Evolutionary conservation across 371 early-diverging fungal genomes (phyloP).

Genomic region (Mortierella sp.): DNA sequence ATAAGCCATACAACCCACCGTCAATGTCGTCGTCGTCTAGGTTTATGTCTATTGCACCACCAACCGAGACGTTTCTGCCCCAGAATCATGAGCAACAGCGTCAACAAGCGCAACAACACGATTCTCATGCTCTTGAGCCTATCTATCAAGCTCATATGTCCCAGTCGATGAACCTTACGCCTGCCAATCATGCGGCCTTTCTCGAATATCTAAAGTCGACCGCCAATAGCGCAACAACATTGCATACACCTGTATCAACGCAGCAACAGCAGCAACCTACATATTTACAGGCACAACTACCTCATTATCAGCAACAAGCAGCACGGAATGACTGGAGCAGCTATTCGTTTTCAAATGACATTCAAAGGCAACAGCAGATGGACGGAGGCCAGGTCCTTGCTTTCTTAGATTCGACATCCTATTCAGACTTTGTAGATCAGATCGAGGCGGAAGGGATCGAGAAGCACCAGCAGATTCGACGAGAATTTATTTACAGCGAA

Average conservation of each 20-base stretch:
- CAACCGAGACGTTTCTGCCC: background rate
- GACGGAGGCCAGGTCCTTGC: conserved; percentile 41
- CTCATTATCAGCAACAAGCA: background rate
- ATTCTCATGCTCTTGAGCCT: conserved; percentile 5
- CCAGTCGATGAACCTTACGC: conserved; percentile 44
- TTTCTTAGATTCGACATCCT: conserved; percentile 43
- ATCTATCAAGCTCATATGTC: conserved; percentile 27
- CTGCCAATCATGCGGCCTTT: conserved; percentile 46
- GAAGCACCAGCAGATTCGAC: conserved; percentile 38
- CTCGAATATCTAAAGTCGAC: conserved; percentile 51
- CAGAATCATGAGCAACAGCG: background rate
- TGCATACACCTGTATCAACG: background rate
- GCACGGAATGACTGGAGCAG: background rate
- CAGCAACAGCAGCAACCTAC: background rate
- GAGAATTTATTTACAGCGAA: conserved; percentile 41
- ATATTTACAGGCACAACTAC: background rate
- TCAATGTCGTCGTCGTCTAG: conserved; percentile 24
- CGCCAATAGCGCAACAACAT: background rate
- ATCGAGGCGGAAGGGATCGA: conserved; percentile 35
- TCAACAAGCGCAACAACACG: conserved; percentile 6
- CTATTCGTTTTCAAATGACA: conserved; percentile 24
- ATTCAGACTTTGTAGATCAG: conserved; percentile 46
- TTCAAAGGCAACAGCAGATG: conserved; percentile 31
- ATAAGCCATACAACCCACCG: conserved; percentile 37
- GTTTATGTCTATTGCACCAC: conserved; percentile 5